These are phyloP conservation scores for Miscanthus sacchariflorus DNA, from an alignment of 202 grass and related monocot genomes.

Conservation along the genomic window DNA sequence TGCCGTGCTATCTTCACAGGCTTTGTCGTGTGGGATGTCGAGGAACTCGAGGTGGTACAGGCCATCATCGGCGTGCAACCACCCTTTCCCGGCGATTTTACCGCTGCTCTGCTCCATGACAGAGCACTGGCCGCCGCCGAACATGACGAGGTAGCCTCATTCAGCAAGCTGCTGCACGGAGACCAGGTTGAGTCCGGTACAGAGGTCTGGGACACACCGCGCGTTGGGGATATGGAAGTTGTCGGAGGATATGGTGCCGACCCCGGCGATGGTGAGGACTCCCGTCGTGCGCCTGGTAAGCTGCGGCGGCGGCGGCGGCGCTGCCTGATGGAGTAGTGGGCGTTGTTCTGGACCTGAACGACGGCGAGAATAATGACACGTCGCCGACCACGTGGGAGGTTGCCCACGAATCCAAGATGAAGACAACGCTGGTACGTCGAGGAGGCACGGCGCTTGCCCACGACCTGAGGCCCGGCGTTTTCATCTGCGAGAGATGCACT, in stretches of 20 bases:
- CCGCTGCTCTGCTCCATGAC: background rate
- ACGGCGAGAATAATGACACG: too few relatives aligned
- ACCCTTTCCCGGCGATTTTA: background rate
- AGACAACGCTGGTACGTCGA: too few relatives aligned
- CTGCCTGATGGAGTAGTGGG: too few relatives aligned
- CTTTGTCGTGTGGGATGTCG: background rate
- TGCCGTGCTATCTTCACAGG: background rate
- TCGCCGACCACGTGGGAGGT: too few relatives aligned
- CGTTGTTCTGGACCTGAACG: too few relatives aligned
- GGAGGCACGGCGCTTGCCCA: too few relatives aligned
- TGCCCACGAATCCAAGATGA: too few relatives aligned
- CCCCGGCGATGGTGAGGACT: background rate
- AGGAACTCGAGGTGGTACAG: background rate
- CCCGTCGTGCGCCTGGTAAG: background rate
- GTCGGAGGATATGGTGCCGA: too few relatives aligned
- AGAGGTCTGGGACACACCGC: background rate
- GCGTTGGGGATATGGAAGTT: background rate
- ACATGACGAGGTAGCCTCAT: background rate
- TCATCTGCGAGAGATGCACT: too few relatives aligned
- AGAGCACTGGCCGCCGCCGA: background rate
- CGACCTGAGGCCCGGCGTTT: too few relatives aligned
- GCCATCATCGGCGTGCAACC: background rate
- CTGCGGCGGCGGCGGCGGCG: too few relatives aligned
- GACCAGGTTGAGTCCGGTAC: background rate
- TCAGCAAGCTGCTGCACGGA: background rate